Conservation (phyloP, 176 grass and related monocot genomes). For the Echinochloa phyllopogon region DNA sequence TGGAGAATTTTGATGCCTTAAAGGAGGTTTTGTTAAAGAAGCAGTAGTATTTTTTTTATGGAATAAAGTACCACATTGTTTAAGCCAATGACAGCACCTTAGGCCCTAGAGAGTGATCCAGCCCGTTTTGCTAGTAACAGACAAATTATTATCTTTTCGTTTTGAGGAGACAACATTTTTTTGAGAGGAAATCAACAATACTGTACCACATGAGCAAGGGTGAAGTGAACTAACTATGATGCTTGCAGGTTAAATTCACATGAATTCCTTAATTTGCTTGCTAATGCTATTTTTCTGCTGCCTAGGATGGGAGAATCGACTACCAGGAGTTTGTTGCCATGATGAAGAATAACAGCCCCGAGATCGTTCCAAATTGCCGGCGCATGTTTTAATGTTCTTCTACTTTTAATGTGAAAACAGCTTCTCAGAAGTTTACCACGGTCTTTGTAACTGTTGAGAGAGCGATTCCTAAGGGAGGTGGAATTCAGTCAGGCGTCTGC, state of each 20-base stretch:
- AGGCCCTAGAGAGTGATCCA: background rate
- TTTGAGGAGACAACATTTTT: background rate
- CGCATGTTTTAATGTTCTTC: conserved; percentile 43
- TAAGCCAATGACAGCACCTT: background rate
- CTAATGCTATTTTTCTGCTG: conserved; percentile 27
- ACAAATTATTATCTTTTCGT: background rate
- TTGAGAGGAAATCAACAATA: background rate
- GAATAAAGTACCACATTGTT: background rate
- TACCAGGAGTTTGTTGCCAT: conserved; percentile 95
- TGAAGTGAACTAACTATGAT: background rate
- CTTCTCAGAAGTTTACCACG: background rate
- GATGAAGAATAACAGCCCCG: conserved; percentile 82
- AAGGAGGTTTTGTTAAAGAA: background rate
- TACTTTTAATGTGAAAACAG: background rate
- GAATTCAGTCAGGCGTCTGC: conserved; percentile 5
- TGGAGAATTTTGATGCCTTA: background rate
- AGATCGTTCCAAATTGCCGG: conserved; percentile 59
- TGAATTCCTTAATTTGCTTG: background rate
- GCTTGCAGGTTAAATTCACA: conserved; percentile 17
- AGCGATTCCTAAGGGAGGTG: background rate
- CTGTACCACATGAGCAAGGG: background rate
- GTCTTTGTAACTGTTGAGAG: background rate
- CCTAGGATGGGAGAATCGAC: conserved; percentile 93
- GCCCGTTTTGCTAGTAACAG: background rate
- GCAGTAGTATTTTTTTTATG: background rate